A percentile compares a stretch with the other conserved stretches of the same genome.
These are phyloP conservation scores for Trypanosoma brucei DNA, from an alignment of 208 protist species.

Conservation along the genomic window DNA sequence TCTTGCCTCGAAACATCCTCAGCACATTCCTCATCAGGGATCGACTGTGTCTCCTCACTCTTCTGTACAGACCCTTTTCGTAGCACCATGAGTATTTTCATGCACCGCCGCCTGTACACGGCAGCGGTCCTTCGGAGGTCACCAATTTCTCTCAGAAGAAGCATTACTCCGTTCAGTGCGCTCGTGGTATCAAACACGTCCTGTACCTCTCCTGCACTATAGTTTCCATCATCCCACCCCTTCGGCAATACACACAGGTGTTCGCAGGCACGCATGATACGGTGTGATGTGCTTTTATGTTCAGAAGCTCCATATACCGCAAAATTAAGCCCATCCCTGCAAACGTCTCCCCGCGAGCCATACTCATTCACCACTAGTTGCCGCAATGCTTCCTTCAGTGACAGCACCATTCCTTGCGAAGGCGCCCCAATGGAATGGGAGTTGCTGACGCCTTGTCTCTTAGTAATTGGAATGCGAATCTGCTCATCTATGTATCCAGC, in stretches of 20 bases:
- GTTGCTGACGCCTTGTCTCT: background rate
- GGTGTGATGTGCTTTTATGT: background rate
- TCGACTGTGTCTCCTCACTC: too few relatives aligned
- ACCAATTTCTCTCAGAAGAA: constrained; percentile 3
- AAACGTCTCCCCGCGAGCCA: background rate
- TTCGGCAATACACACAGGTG: background rate
- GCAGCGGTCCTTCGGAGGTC: background rate
- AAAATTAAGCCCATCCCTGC: background rate
- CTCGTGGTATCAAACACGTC: background rate
- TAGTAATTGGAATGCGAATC: background rate
- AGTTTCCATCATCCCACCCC: background rate
- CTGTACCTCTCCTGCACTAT: background rate
- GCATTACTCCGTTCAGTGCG: background rate
- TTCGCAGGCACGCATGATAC: background rate
- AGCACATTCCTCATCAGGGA: too few relatives aligned
- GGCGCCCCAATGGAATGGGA: background rate
- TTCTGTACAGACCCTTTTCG: too few relatives aligned
- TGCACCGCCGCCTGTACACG: background rate
- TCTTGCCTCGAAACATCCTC: too few relatives aligned
- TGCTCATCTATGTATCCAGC: background rate
- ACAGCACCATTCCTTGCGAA: background rate
- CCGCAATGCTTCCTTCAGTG: background rate
- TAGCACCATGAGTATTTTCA: background rate
- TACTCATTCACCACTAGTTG: background rate
- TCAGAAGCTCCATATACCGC: background rate